Base-by-base conservation (phyloP, 768 basidiomycete species). In the Leccinum subgranulosum region DNA sequence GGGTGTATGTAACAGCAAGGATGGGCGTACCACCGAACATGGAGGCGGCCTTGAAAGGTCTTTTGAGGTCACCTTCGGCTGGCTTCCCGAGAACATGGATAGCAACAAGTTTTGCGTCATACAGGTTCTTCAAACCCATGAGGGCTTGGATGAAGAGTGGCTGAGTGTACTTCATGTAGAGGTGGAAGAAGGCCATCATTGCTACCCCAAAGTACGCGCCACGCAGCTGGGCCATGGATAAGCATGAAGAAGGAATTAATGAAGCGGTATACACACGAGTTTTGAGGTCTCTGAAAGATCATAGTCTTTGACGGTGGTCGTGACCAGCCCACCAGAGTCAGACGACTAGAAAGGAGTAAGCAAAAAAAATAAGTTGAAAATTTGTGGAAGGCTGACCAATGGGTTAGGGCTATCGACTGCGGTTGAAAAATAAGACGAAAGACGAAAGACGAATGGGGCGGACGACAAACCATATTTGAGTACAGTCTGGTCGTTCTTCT, bases 91-190 rank as follows among this genome's bases (percentile, higher is more conserved):
- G 75, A 54, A 98, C 47, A 77, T 96, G 87, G 58, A 99, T 87
- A 39, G 86, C 80, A 61, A 95, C 81, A 17, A 83, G 82, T 70
- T 93, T 93, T 56, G 90, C 86, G 67, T 98, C 95, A 73, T 89
- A 92, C 28, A 95, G 73, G 46, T 81, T 83, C 79, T 99, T 98
- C 68, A 97, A 56, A n/a, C 91, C 92, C 93, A 96, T 97, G 64
- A 99, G 82, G 12, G 84, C 84, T 73, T 98, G 96, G 63, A 98
- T 89, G 76, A 98, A 96, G 63, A 98, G 84, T 7, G 96, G 96
- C 69, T 96, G 95, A 7, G 94, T 95, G 82, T 91, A 98, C 71
- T 90, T 85, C 77, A 98, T 79, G 83, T 98, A 98, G 53, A 89
- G 60, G 77, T 99, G 96, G 79, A 98, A 85, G 80, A 94, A 88